These are phyloP conservation scores for Elaeis guineensis DNA, from an alignment of 176 grass and related monocot species.

Conservation along the genomic window DNA sequence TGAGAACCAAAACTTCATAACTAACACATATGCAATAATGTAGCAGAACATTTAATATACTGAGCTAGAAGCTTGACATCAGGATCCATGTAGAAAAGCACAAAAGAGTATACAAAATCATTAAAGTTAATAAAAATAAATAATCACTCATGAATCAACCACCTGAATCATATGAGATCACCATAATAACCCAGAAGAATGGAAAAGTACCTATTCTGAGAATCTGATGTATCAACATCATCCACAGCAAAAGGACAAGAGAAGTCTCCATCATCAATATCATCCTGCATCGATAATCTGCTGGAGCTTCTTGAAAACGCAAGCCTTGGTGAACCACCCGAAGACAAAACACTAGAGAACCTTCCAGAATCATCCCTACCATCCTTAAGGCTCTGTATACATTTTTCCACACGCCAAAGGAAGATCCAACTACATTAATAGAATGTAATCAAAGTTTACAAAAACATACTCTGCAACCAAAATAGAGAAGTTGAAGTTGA, in stretches of 20 bases:
- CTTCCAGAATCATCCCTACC: constrained; percentile 87
- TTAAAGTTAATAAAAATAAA: no score
- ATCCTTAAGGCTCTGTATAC: constrained; percentile 39
- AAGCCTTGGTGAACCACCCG: constrained; percentile 58
- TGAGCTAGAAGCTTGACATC: no score
- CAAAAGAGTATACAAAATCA: no score
- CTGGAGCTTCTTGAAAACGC: constrained; percentile 85
- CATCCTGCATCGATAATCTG: constrained; percentile 63
- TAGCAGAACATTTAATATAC: no score
- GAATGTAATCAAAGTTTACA: neutral
- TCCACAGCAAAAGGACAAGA: constrained; percentile 82
- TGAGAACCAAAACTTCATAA: no score
- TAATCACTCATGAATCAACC: no score
- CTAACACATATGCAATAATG: no score
- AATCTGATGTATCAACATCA: constrained; percentile 77
- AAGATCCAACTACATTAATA: no score
- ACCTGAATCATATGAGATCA: no score
- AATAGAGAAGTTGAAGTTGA: no score
- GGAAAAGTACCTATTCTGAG: constrained; percentile 54
- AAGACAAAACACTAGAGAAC: constrained; percentile 64
- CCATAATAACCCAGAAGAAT: neutral
- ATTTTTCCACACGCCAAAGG: no score
- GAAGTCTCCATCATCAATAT: constrained; percentile 65
- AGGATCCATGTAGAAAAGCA: no score
- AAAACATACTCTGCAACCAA: neutral